Conservation (phyloP, 306 rosid species). For the Leucaena leucocephala region DNA sequence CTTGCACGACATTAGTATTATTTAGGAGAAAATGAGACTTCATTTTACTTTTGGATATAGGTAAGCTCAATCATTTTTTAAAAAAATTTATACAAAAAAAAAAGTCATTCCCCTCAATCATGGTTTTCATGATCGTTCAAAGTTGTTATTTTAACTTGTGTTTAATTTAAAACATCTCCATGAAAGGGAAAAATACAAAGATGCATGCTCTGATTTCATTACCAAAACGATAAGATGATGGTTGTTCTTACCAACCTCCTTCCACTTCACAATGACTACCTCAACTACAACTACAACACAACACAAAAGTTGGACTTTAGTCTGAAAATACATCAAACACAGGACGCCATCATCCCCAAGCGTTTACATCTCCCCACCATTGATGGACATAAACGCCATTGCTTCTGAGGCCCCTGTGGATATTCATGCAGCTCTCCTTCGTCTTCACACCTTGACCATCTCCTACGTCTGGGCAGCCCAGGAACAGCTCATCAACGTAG, state of each 20-base stretch:
- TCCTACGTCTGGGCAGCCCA: constrained; percentile 60
- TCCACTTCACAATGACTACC: constrained; percentile 6
- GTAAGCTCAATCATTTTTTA: too few species aligned
- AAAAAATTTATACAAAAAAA: too few species aligned
- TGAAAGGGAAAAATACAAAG: too few species aligned
- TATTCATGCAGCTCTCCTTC: constrained; percentile 64
- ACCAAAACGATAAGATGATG: constrained; percentile 47
- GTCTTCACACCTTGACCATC: constrained; percentile 39
- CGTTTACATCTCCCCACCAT: constrained; percentile 67
- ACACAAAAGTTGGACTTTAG: constrained; percentile 28
- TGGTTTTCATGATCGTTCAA: too few species aligned
- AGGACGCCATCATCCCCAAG: constrained; percentile 26
- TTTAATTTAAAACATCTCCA: too few species aligned
- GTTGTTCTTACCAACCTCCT: constrained; percentile 32
- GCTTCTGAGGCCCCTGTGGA: constrained; percentile 71
- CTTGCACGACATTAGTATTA: too few species aligned
- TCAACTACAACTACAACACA: constrained; percentile 26
- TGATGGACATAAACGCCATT: constrained; percentile 91
- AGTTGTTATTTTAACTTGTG: too few species aligned
- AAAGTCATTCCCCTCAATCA: too few species aligned
- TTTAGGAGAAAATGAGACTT: too few species aligned
- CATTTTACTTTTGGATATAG: too few species aligned
- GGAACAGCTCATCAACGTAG: constrained; percentile 81
- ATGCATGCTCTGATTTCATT: constrained; percentile 28
- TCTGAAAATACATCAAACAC: constrained; percentile 37